Percentiles rank a stretch among this genome's conserved stretches.
Conservation (phyloP, 495 filamentous ascomycete genomes). For the Penicillium dipodomyicola region DNA sequence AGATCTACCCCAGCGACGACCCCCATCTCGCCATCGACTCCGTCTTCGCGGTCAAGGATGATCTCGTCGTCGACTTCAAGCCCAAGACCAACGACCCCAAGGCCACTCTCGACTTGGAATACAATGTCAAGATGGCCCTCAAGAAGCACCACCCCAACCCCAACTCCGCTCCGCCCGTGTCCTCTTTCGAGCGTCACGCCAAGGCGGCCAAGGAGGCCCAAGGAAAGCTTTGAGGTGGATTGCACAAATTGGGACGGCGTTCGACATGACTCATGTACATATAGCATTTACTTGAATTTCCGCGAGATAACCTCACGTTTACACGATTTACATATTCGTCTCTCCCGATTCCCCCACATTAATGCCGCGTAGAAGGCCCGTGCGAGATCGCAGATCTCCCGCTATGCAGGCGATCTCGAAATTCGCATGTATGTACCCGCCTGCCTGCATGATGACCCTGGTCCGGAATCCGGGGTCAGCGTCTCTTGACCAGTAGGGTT, state of each 20-base stretch:
- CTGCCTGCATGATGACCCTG: background rate
- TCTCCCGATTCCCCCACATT: background rate
- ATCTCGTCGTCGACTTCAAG: slow-evolving; percentile 62
- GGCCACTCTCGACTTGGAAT: slow-evolving; percentile 45
- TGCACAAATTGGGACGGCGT: slow-evolving; percentile 7
- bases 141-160: slow-evolving; percentile 51
- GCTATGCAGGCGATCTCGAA: background rate
- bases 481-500: background rate
- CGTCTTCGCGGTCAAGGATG: slow-evolving; percentile 66
- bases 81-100: slow-evolving; percentile 50
- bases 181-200: slow-evolving; percentile 44
- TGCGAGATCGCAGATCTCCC: slow-evolving; percentile 4
- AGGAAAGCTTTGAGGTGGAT: slow-evolving; percentile 6
- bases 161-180: slow-evolving; percentile 45
- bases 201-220: slow-evolving; percentile 23
- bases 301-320: slow-evolving; percentile 6
- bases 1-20: slow-evolving; percentile 62
- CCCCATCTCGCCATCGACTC: slow-evolving; percentile 61
- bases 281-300: slow-evolving; percentile 14
- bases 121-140: slow-evolving; percentile 46
- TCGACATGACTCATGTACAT: slow-evolving; percentile 8
- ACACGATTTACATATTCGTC: background rate
- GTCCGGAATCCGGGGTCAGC: slow-evolving; percentile 3
- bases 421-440: background rate
- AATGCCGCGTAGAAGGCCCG: background rate